A percentile compares a stretch with the other conserved stretches of the same genome.
Conservation (phyloP, 345 rosid species). For the Linum lewisii region DNA sequence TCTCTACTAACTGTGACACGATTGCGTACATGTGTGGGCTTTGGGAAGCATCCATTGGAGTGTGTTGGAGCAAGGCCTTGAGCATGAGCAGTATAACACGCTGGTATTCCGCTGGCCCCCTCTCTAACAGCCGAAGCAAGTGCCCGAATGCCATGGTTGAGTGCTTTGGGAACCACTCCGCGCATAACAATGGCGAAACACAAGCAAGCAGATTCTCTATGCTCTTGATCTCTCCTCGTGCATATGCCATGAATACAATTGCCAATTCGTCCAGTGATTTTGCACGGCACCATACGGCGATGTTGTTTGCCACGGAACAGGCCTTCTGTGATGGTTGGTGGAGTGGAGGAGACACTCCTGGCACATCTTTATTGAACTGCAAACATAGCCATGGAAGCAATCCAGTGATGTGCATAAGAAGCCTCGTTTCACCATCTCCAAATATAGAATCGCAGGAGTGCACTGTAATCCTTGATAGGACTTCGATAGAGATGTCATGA, state of each 20-base stretch:
- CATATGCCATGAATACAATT: slow-evolving; percentile 58
- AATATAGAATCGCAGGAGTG: slow-evolving; percentile 94
- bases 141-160: slow-evolving; percentile 96
- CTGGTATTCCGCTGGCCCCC: slow-evolving; percentile 95
- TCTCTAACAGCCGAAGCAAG: slow-evolving; percentile 76
- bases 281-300: slow-evolving; percentile 78
- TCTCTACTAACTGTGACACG: slow-evolving; percentile 92
- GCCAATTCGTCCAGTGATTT: slow-evolving; percentile 70
- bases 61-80: slow-evolving; percentile 91
- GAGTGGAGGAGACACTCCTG: slow-evolving; percentile 34
- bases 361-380: slow-evolving; percentile 67
- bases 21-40: slow-evolving; percentile 96
- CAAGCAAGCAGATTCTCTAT: slow-evolving; percentile 81
- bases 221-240: slow-evolving; percentile 72
- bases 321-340: slow-evolving; percentile 88
- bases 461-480: slow-evolving; percentile 74
- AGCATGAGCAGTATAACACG: slow-evolving; percentile 87
- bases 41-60: slow-evolving; percentile 96
- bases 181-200: slow-evolving; percentile 74
- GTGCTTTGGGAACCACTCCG: slow-evolving; percentile 95
- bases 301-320: slow-evolving; percentile 70
- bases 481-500: slow-evolving; percentile 82
- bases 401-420: slow-evolving; percentile 93
- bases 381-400: slow-evolving; percentile 98
- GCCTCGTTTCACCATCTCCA: slow-evolving; percentile 87